These are phyloP conservation scores for Aspergillus hancockii DNA, from an alignment of 495 filamentous ascomycete genomes.

Conservation along the genomic window DNA sequence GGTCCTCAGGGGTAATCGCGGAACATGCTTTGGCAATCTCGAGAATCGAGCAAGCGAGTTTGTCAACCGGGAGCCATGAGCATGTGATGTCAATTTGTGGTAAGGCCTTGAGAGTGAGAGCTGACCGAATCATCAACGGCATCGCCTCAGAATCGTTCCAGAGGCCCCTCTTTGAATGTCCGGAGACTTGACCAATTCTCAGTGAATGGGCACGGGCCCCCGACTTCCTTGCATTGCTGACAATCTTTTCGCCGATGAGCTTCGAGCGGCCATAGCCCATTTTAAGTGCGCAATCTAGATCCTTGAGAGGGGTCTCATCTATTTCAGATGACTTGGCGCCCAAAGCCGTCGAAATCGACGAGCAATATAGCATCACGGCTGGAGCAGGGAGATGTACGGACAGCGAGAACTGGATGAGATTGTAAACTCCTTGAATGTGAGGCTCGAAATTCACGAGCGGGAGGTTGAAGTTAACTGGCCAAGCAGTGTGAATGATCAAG, in stretches of 20 bases:
- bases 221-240: slow-evolving; percentile 36
- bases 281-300: slow-evolving; percentile 40
- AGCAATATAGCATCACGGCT: slow-evolving; percentile 52
- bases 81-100: slow-evolving; percentile 48
- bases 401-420: slow-evolving; percentile 56
- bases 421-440: slow-evolving; percentile 51
- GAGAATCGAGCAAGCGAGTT: slow-evolving; percentile 45
- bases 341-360: slow-evolving; percentile 52
- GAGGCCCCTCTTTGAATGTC: slow-evolving; percentile 48
- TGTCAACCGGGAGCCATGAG: slow-evolving; percentile 61
- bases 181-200: slow-evolving; percentile 63
- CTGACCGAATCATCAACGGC: slow-evolving; percentile 56
- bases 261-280: slow-evolving; percentile 64
- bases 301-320: slow-evolving; percentile 41
- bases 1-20: not conserved
- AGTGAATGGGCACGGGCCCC: slow-evolving; percentile 48
- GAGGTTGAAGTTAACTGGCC: slow-evolving; percentile 61
- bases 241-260: slow-evolving; percentile 54
- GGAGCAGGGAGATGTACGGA: slow-evolving; percentile 41
- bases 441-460: slow-evolving; percentile 38
- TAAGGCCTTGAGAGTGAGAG: slow-evolving; percentile 46
- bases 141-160: slow-evolving; percentile 64
- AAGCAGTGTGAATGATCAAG: slow-evolving; percentile 57
- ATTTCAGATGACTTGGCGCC: slow-evolving; percentile 32
- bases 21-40: slow-evolving; percentile 45